Percentiles rank a stretch among this genome's conserved stretches.
Conservation (phyloP, 1,284 basidiomycete genomes). For the Chondrostereum purpureum region DNA sequence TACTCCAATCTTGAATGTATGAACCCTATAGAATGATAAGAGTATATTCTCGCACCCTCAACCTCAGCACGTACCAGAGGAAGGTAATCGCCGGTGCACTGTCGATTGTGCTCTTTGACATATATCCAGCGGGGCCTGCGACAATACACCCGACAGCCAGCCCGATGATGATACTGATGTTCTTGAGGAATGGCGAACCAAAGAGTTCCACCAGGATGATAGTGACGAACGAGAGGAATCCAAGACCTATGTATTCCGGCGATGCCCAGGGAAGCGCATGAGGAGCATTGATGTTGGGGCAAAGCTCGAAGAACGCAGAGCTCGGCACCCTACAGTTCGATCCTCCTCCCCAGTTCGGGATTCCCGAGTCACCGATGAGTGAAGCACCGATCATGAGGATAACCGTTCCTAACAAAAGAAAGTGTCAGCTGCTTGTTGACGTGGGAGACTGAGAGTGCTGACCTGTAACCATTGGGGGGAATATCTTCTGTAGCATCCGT, state of each 20-base stretch:
- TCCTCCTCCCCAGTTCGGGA: conserved; percentile 80
- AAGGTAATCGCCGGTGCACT: conserved; percentile 74
- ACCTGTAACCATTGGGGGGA: conserved; percentile 80
- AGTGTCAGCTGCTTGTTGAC: neutral
- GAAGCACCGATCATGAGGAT: conserved; percentile 74
- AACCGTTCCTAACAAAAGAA: conserved; percentile 45
- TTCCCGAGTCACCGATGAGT: conserved; percentile 68
- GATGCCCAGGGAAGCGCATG: conserved; percentile 63
- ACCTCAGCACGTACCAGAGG: conserved; percentile 44
- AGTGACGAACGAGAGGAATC: conserved; percentile 75
- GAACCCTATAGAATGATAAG: conserved; percentile 41
- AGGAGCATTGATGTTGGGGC: conserved; percentile 64
- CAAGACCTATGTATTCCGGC: conserved; percentile 78
- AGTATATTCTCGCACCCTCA: neutral
- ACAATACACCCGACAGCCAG: conserved; percentile 74
- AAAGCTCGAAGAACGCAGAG: conserved; percentile 62
- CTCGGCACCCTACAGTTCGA: conserved; percentile 54
- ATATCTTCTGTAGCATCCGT: conserved; percentile 57
- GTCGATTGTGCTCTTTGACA: conserved; percentile 55
- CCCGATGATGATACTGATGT: conserved; percentile 69
- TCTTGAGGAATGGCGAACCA: conserved; percentile 80
- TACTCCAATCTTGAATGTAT: conserved; percentile 73
- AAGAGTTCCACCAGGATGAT: conserved; percentile 77
- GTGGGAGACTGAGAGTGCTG: conserved; percentile 12
- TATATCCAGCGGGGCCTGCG: conserved; percentile 69